Evolutionary conservation across 192 early-diverging fungal genomes (phyloP), one percentile per base, ranked within the genome.

Genomic region (Coemansia sp.): DNA sequence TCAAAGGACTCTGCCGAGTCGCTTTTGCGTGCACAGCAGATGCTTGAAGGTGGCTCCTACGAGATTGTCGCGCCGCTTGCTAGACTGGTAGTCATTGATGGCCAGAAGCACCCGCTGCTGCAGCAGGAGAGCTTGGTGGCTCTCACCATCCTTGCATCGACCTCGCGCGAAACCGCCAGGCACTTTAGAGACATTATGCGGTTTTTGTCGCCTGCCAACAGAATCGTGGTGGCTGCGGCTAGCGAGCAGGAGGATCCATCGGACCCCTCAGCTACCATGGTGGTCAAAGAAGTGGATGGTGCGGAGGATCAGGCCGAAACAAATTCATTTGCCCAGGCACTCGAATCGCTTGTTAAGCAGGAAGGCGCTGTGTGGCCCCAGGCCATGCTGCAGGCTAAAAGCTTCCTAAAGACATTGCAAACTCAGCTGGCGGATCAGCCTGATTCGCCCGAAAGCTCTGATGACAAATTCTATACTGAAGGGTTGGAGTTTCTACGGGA

Each of bases 101-200:
- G 72, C 28, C 66, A 50, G 39, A 46, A 57, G 24, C 72, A 76
- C 10, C 72, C 67, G 49, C 40, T 76, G 25, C 30, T 76, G 61
- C 60, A 57, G 36, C 72, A 76, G 26, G 72, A 76, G 57, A 38
- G 49, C 29, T 55, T 76, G 51, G 62, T 69, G n/a, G 66, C 67
- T 5, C 50, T 76, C 27, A 58, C 67, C 2, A 42, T 76, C 7
- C 53, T 76, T 17, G 65, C 57, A 1, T 25, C 71, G 5, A 38
- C 61, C 3, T n/a, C 19, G 20, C 9, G 22, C 25, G 9, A 19
- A 14, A 24, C 19, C 4, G 18, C 57, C 5, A 25, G 33, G 2
- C 56, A 63, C 23, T 38, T 41, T 0, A 4, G 24, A 0, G 50
- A 33, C 27, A 64, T 72, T 19, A 33, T 64, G 15, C 36, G 39